Evolutionary conservation across 148 eudicot species (phyloP), one percentile per base, ranked within the genome.

Genomic region (Gaultheria prostrata): DNA sequence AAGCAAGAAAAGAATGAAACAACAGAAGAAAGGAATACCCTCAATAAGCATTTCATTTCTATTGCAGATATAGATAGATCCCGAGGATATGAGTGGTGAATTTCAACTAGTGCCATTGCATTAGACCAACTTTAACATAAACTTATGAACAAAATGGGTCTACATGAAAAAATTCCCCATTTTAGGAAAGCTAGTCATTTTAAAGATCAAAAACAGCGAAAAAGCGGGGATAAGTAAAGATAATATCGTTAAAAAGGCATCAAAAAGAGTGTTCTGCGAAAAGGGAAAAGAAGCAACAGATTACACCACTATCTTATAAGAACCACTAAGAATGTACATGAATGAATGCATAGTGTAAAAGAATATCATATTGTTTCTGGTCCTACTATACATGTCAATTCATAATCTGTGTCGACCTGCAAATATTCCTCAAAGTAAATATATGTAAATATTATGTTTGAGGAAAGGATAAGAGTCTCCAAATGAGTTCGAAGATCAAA

Each of bases 21-120:
- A 20, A 17, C 56, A 35, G 21, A 56, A 79, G 82, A 79, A 56
- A 83, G 21, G 53, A 61, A 87, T 43, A 46, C 32, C 82, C 15
- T 15, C 48, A n/a, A 81, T 45, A 28, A 46, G 28, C 28, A 56
- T 33, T 18, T 7, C 48, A 78, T 54, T 54, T 76, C 12, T 20
- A 56, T 78, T 8, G 81, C 81, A 54, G n/a, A 18, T 28, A 26
- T 9, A 69, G 9, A 13, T 9, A 63, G 30, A 81, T 46, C 49
- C 20, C 13, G 26, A 8, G 28, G 1, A 32, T 32, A 14, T 77
- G 57, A 76, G 11, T 21, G 45, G 73, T 69, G 28, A 50, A 28
- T 26, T 53, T 13, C 21, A 1, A 9, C 15, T 53, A 78, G 26
- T 54, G n/a, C 48, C 30, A 8, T 26, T 77, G 80, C 43, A 77